Base-by-base conservation (phyloP, 176 grass and related monocot genomes). In the Lolium multiflorum region DNA sequence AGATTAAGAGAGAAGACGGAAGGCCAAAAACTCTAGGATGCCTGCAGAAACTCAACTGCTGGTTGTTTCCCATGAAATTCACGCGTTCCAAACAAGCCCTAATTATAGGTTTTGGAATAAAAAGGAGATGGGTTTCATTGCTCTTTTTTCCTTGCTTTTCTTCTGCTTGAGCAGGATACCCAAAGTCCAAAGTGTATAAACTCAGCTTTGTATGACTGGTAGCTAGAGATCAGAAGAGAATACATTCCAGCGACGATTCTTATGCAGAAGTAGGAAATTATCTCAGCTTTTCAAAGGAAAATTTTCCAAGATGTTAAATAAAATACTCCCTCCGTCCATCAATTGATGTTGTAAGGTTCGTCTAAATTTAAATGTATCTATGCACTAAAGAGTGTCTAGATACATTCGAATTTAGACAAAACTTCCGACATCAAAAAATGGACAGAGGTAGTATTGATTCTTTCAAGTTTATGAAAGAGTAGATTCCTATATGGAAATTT, bases 31-130 rank as follows among this genome's bases (percentile, higher is more conserved):
- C 41, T 43, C 41, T 70, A 70, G 16, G 66, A 39, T 70, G 66
- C 1, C 66, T 41, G 17, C 44, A 50, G 46, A 74, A 74, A 26
- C 47, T 74, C 46, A 17, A 51, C 22, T 17, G 46, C 17, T 65
- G 31, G 5, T 65, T 65, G 62, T 31, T 10, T 51, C 72, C 13
- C 4, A 0, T 4, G 44, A 50, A 16, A 16, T 50, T 16, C 71
- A 74, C 16, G 70, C 3, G n/a, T 47, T 49, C 21, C 6, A 48
- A 74, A 74, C n/a, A 74, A 25, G 11, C 71, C n/a, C 71, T 43
- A 55, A 35, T 24, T 20, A 18, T 61, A 62, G 46, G 20, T 76
- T 54, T 64, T 76, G 41, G 31, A 83, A 46, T 60, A 59, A 77
- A 66, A 77, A 2, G 41, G 43, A 66, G 39, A 69, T 52, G n/a